Evolutionary conservation across 164 flowering plant genomes (phyloP), one percentile per base, ranked within the genome.

Genomic region (Litsea cubeba): DNA sequence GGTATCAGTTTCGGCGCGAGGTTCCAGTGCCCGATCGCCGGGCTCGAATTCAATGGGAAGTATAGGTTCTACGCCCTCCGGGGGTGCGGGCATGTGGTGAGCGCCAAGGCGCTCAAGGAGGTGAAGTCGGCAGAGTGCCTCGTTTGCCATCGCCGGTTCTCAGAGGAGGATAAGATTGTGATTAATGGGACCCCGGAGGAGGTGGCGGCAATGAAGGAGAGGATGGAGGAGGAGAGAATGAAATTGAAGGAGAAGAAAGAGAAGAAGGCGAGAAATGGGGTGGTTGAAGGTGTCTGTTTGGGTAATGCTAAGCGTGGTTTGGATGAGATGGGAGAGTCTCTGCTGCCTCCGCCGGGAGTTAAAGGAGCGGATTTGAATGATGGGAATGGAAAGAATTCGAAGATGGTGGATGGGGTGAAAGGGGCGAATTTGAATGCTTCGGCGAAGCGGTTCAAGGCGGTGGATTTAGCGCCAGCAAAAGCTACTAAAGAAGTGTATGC

Each of bases 31-130:
- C 99, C 99, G 4, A 82, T 93, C 40, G 28, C 98, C 0, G 96
- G 97, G 12, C 78, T 88, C 1, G 94, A 91, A 78, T 89, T 93
- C 25, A 95, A 93, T 78, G 98, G 98, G 11, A 93, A 91, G 84
- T 89, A 90, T 60, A 93, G 83, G 80, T 93, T 95, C 71, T 83
- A 86, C 12, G 90, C 89, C 0, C 64, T 95, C 78, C 84, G 77
- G 74, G 84, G 78, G 11, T 95, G 99, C 75, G 99, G 99, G 71
- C 99, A 95, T 87, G 98, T 95, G n/a, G 67, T 95, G 85, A 95
- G 99, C 81, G 90, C 88, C 0, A 95, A 93, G 81, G 96, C 98
- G 0, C 74, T 95, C 84, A 95, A 93, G 83, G 98, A 93, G 83
- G 93, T 95, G 15, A 92, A 91, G 69, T 87, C 89, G 0, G 83